A percentile compares a stretch with the other conserved stretches of the same genome.
These are phyloP conservation scores for Grammothele lineata DNA, from an alignment of 768 basidiomycete species.

Conservation along the genomic window DNA sequence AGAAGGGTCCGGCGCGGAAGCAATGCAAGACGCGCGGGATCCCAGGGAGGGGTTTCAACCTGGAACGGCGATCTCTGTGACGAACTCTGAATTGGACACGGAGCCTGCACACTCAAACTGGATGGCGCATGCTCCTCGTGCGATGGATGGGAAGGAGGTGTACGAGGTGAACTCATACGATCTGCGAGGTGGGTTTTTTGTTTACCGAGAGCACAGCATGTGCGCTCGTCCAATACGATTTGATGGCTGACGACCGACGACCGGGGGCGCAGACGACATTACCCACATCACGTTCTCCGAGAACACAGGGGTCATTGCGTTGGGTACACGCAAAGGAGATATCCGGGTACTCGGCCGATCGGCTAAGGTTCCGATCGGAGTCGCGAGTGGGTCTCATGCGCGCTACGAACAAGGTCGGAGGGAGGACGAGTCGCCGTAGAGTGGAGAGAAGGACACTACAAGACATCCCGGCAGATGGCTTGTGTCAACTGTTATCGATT, in stretches of 20 bases:
- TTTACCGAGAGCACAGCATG: background rate
- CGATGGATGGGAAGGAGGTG: slow-evolving; percentile 20
- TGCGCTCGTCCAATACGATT: background rate
- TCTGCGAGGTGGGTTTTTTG: slow-evolving; percentile 22
- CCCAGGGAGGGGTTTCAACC: slow-evolving; percentile 1
- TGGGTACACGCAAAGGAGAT: slow-evolving; percentile 26
- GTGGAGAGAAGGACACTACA: too few species aligned
- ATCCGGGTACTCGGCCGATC: slow-evolving; percentile 21
- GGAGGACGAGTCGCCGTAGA: too few species aligned
- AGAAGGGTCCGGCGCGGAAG: background rate
- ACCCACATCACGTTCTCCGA: slow-evolving; percentile 30
- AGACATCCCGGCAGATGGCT: too few species aligned
- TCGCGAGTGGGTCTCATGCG: background rate
- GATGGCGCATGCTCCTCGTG: background rate
- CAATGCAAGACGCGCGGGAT: too few species aligned
- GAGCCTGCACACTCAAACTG: background rate
- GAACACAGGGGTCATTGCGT: slow-evolving; percentile 23
- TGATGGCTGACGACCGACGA: too few species aligned
- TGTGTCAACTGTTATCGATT: too few species aligned
- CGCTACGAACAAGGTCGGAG: too few species aligned
- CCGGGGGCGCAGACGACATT: slow-evolving; percentile 23
- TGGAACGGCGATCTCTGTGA: background rate
- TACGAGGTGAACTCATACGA: slow-evolving; percentile 29
- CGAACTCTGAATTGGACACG: background rate
- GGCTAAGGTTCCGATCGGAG: background rate